Evolutionary conservation across 192 early-diverging fungal species (phyloP), one percentile per base, ranked within the genome.

Genomic region (Lobosporangium transversale): DNA sequence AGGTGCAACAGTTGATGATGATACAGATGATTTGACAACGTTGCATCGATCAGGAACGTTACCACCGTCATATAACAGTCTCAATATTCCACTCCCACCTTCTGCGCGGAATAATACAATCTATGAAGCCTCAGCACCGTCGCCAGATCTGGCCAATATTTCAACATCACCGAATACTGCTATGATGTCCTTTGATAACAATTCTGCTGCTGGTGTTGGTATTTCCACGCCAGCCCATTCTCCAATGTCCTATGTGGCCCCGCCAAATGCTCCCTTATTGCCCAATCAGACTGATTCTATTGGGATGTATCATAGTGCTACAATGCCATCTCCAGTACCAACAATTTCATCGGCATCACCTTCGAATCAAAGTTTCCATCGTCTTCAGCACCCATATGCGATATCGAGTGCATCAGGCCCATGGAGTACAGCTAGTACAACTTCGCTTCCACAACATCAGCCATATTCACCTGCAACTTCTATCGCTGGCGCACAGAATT

Each of bases 11-110:
- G 29, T 12, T 54, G 33, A 33, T 62, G 43, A 3, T 27, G 52
- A 53, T 36, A 20, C 30, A 29, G 32, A 40, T 36, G 42, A 37
- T 29, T 27, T 27, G 2, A 35, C 24, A 21, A 48, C 36, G 2
- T 49, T 65, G 29, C 51, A 50, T 27, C 73, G 58, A 20, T 32
- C 64, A 7, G 6, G 40, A 20, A 62, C 63, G 14, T 47, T 76
- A 24, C 73, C 73, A 35, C 73, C 73, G 6, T 56, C 73, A 36
- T 76, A 76, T 42, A 76, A 76, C 43, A 76, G 73, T 45, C 58
- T 76, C 20, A 62, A 76, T 36, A 66, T 76, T 21, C 57, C 70
- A 12, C 49, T 63, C 24, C 57, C 70, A 12, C 49, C 57, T 20
- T 40, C 37, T 40, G 51, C 48, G 18, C 26, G 37, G 26, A 48